Base-by-base conservation (phyloP, 176 grass and related monocot genomes). In the Canna indica region DNA sequence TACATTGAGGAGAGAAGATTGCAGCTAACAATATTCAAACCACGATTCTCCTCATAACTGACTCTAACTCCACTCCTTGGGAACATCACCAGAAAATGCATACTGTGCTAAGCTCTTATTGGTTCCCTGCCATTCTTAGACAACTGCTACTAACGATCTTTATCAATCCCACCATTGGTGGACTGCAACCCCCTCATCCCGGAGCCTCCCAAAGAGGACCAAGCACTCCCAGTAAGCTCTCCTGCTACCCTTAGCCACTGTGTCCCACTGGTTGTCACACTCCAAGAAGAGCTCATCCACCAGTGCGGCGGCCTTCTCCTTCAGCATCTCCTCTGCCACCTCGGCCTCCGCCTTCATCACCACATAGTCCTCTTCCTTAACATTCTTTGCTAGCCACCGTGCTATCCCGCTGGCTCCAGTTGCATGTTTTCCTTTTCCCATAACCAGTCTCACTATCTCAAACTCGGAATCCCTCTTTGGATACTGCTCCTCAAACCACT, bases 161-260 rank as follows among this genome's bases (percentile, higher is more conserved):
- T 59, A 62, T 80, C 70, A 80, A 71, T 35, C 72, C 76, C 72
- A 76, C 82, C 77, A 84, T 58, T 79, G 82, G 64, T 79, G 82
- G 47, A 75, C 76, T 15, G 77, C 60, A 30, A 75, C 56, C 0
- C 39, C 82, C 73, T 84, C 76, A 34, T 70, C 76, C 63, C 59
- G 52, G 62, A 79, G 45, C 76, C 67, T 78, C 17, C 76, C 76
- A 65, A 75, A 70, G 68, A 84, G 71, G 63, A 53, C 75, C 63
- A 63, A 35, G n/a, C 76, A 79, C 50, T 84, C 82, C 82, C 82
- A 75, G 35, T 60, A 74, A 20, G 25, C 34, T 18, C 14, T 74
- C 36, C 53, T 42, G 35, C 42, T 67, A 10, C 42, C 42, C 15
- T 17, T 52, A n/a, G n/a, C n/a, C n/a, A n/a, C n/a, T n/a, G n/a